Evolutionary conservation across 1,284 basidiomycete species (phyloP), one percentile per base, ranked within the genome.

Genomic region (Irpex sp.): DNA sequence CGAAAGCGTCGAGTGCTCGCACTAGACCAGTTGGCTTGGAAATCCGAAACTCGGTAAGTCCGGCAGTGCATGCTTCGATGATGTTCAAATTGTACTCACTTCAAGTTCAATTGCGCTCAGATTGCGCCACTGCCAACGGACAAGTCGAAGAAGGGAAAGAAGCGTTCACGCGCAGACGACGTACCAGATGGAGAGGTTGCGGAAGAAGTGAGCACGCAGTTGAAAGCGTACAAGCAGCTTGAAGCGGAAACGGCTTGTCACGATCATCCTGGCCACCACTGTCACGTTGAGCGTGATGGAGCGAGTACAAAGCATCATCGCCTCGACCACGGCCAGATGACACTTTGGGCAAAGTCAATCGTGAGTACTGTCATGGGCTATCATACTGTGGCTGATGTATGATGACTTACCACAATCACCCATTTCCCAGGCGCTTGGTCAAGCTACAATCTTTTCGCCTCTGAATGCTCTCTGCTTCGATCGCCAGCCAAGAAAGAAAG

Each of bases 281-380:
- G 48, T 51, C n/a, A 51, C n/a, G 13, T 51, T 19, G 19, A 51
- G 13, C 48, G 48, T 19, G 7, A 51, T 40, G 49, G 48, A 15
- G 11, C 31, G 8, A 31, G 48, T 7, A 17, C 60, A 5, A 54
- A n/a, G 11, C 62, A 63, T 37, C 58, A 49, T 26, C 31, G 21
- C 31, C 62, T 63, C 40, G 26, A 17, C 54, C 62, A 63, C 55
- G 17, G 55, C 15, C 47, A 60, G 36, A 63, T 60, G 58, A 54
- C 62, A n/a, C 47, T 63, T 9, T 63, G 62, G 62, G 57, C 62
- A 34, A 63, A 63, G 44, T 40, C 52, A n/a, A 63, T 60, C 5
- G 62, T 63, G 37, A 63, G 62, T 26, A 26, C 1, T 2, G 21
- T 3, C 21, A 26, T 26, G 21, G 21, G n/a, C 3, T 59, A 11